Evolutionary conservation across 139 green algal species (phyloP).

Genomic region (Cymbomonas tetramitiformis): DNA sequence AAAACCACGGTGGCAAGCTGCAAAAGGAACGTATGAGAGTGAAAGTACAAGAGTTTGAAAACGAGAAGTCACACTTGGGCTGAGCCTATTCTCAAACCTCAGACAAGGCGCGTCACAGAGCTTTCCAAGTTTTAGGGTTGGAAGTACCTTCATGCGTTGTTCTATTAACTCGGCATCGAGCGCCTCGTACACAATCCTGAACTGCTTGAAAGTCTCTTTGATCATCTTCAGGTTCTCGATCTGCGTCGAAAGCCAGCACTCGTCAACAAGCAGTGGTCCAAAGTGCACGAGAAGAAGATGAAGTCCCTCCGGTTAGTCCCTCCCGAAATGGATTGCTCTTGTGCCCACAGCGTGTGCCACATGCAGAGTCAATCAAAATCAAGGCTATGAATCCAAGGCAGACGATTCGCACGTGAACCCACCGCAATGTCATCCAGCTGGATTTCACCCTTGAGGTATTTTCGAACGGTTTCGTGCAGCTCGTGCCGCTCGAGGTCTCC

Average conservation of each 20-base stretch:
- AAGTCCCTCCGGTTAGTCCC: neutral
- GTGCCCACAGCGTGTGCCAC: neutral
- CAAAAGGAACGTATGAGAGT: too few relatives aligned
- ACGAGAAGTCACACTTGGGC: neutral
- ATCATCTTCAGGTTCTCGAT: neutral
- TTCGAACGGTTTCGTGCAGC: slow-evolving; percentile 22
- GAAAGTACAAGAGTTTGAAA: too few relatives aligned
- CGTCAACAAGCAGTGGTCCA: too few relatives aligned
- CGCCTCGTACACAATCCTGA: slow-evolving; percentile 13
- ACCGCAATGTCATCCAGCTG: slow-evolving; percentile 39
- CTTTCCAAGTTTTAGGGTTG: too few relatives aligned
- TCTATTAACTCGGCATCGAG: slow-evolving; percentile 19
- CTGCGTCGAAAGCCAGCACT: too few relatives aligned
- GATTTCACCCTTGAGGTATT: slow-evolving; percentile 25
- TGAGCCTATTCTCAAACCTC: neutral
- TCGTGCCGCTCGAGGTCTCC: slow-evolving; percentile 41
- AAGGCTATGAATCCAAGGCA: slow-evolving; percentile 1
- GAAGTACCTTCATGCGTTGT: slow-evolving; percentile 15
- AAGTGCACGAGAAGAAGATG: neutral
- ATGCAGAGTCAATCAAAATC: neutral
- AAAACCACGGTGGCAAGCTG: too few relatives aligned
- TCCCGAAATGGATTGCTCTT: neutral
- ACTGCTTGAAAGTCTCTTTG: slow-evolving; percentile 41
- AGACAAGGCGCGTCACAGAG: slow-evolving; percentile 12
- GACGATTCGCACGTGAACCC: slow-evolving; percentile 46